A percentile compares a stretch with the other conserved stretches of the same genome.
phyloP scores from a whole-genome alignment of 805 yeast species.

The Kuraishia floccosa region DNA sequence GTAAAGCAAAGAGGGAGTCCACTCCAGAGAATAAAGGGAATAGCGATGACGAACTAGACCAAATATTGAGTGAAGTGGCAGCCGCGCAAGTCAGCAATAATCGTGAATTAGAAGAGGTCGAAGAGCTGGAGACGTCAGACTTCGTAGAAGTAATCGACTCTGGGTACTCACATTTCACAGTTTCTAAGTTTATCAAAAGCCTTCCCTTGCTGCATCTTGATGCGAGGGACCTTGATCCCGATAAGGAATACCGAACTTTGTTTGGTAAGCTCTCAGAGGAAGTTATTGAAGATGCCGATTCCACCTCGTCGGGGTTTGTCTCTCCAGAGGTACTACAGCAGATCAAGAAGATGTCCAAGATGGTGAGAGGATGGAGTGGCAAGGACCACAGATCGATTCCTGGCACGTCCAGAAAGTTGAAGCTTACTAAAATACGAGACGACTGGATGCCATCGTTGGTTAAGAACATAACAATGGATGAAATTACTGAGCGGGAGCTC shows the following conservation, averaged over 20 bases:
- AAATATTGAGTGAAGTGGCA: conserved; percentile 39
- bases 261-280: conserved; percentile 64
- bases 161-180: conserved; percentile 20
- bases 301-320: conserved; percentile 57
- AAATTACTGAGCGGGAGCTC: conserved; percentile 29
- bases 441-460: conserved; percentile 69
- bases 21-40: conserved; percentile 11
- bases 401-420: conserved; percentile 56
- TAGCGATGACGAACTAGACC: conserved; percentile 53
- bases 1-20: conserved; percentile 8
- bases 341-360: conserved; percentile 41
- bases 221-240: conserved; percentile 56
- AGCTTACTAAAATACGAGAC: conserved; percentile 62
- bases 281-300: conserved; percentile 64
- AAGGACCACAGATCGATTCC: conserved; percentile 65
- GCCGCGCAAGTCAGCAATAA: too few relatives aligned
- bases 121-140: too few relatives aligned
- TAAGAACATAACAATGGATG: conserved; percentile 53
- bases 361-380: conserved; percentile 82
- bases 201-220: conserved; percentile 31
- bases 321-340: conserved; percentile 61
- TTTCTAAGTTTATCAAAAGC: conserved; percentile 26
- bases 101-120: conserved; percentile 9
- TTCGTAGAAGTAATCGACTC: too few relatives aligned
- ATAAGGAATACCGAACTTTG: conserved; percentile 55